Conservation (phyloP, 225 moss, liverwort and hornwort species). For the Rhytidiadelphus loreus region DNA sequence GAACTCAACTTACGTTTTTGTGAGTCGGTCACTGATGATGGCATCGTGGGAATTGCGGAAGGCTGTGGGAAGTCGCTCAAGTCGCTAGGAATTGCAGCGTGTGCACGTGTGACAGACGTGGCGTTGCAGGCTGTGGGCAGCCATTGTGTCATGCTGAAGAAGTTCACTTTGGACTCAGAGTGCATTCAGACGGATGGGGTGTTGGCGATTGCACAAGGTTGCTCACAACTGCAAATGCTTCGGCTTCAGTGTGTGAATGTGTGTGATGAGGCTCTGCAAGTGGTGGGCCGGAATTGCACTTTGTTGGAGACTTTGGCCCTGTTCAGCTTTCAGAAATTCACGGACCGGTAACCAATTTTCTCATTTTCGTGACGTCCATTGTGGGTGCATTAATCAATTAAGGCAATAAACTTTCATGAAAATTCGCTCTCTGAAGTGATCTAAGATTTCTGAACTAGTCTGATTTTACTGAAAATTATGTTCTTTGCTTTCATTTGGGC, state of each 20-base stretch:
- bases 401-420: neutral
- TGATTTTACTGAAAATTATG: neutral
- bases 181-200: conserved; percentile 53
- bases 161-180: conserved; percentile 60
- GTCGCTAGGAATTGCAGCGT: conserved; percentile 57
- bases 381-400: neutral
- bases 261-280: conserved; percentile 66
- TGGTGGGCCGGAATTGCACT: conserved; percentile 48
- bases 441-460: neutral
- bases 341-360: conserved; percentile 21
- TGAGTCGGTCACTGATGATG: conserved; percentile 55
- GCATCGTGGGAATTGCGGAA: conserved; percentile 52
- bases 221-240: conserved; percentile 38
- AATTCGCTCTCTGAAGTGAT: neutral
- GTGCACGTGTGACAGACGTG: conserved; percentile 52
- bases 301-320: conserved; percentile 51
- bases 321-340: conserved; percentile 71
- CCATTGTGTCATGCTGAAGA: conserved; percentile 42
- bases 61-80: conserved; percentile 60
- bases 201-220: conserved; percentile 59
- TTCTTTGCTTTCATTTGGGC: neutral
- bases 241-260: conserved; percentile 61
- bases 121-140: conserved; percentile 57
- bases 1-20: conserved; percentile 62
- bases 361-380: neutral